Evolutionary conservation across 495 filamentous ascomycete genomes (phyloP), one percentile per base, ranked within the genome.

Genomic region (Cryomyces antarcticus): DNA sequence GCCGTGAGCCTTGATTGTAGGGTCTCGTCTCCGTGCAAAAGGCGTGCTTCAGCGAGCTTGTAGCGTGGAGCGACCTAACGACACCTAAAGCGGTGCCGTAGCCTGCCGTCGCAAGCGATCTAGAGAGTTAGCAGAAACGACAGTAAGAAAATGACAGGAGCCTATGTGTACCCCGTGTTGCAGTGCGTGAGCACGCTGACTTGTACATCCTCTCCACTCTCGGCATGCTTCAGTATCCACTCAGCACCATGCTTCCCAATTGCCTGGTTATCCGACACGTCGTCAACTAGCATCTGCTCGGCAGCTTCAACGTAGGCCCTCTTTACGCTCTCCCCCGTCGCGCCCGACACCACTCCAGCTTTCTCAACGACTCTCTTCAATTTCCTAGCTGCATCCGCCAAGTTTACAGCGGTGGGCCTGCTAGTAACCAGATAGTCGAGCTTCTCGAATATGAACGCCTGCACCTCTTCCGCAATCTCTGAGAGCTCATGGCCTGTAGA

Each of bases 1-100:
- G 65, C 24, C 92, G 76, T 37, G 86, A 88, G 37, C 89, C 89
- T 67, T 97, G 89, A 62, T 97, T 97, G 61, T 97, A 97, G 1
- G 89, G 89, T 27, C 89, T 73, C 6, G 89, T 97, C 62, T 97
- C 89, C 48, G 89, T 93, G 66, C 87, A 97, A 66, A 80, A 96
- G 38, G 81, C 87, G 48, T 80, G 86, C 41, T 73, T 62, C 34
- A 97, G 67, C 4, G 66, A 60, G 10, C 66, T 63, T 37, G 65
- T 68, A 4, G 72, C 57, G 51, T 85, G 69, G 30, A 96, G 64
- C n/a, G 77, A 78, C 46, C 89, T 84, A 52, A 97, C 80, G 44
- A 97, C 87, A 7, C 89, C 89, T 6, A 97, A 66, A 1, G 89
- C 89, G 31, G 89, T 97, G 43, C 89, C 89, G 57, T 95, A 93